These are phyloP conservation scores for Ustulina deusta DNA, from an alignment of 2,329 filamentous ascomycete genomes.

Conservation along the genomic window DNA sequence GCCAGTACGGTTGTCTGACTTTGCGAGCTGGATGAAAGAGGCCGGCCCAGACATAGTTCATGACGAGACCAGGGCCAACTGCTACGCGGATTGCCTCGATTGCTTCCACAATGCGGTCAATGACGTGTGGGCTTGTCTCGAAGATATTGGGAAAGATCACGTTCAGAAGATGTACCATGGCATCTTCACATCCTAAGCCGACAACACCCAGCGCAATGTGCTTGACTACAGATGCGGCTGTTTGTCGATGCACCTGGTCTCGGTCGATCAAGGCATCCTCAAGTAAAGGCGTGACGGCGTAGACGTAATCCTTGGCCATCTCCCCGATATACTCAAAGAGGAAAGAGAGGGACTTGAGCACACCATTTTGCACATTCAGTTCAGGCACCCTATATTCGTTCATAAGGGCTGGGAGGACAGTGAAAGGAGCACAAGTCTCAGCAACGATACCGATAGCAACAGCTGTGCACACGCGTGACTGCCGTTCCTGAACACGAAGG, in stretches of 20 bases:
- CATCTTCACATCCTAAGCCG: conserved; percentile 95
- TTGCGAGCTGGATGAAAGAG: conserved; percentile 97
- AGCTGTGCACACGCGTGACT: conserved; percentile 97
- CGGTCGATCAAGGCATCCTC: conserved; percentile 98
- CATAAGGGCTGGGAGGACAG: conserved; percentile 97
- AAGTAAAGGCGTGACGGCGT: conserved; percentile 93
- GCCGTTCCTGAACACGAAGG: conserved; percentile 94
- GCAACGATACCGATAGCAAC: conserved; percentile 99
- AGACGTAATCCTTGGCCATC: conserved; percentile 99
- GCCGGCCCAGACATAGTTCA: conserved; percentile 99
- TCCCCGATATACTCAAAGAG: conserved; percentile 99
- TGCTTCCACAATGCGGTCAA: conserved; percentile 96
- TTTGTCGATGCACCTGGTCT: conserved; percentile 97
- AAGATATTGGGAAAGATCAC: conserved; percentile 96
- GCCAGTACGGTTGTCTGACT: conserved; percentile 94
- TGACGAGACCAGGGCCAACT: conserved; percentile 88
- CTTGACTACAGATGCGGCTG: conserved; percentile 95
- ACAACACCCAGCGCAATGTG: conserved; percentile 98
- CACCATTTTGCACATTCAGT: conserved; percentile 98
- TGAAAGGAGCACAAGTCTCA: conserved; percentile 98
- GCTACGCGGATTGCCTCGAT: conserved; percentile 96
- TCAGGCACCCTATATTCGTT: conserved; percentile 99
- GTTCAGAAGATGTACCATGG: conserved; percentile 97
- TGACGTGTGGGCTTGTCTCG: conserved; percentile 97
- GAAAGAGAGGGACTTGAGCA: conserved; percentile 96